Base-by-base conservation (phyloP, 352 stramenopile genomes). In the Saprolegnia parasitica region DNA sequence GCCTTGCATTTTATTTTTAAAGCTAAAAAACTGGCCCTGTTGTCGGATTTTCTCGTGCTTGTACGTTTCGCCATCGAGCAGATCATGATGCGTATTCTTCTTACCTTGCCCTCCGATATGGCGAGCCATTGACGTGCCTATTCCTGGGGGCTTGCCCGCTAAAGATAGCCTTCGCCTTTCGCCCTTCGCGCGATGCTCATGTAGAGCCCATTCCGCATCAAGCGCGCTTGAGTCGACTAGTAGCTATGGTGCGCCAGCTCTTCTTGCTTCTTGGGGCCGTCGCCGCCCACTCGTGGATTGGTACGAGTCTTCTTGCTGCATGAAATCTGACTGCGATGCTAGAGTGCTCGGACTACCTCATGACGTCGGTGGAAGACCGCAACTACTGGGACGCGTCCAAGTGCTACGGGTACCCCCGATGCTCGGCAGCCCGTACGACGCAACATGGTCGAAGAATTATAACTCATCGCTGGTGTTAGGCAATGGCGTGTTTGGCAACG, bases 281-380 rank as follows among this genome's bases (percentile, higher is more conserved):
- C 20, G 21, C 20, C 4, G 39, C 35, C 16, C 58, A 67, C 23
- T 54, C 58, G 40, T 67, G 58, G 58, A 67, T 67, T 32, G 58
- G 40, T 67, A 67, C 15, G 9, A 32, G 13, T 62, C 35, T 62
- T 45, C 3, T 5, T 62, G 23, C 35, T 40, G 18, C 24, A 56
- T 57, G 37, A 5, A 50, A 24, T 18, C 60, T 15, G 3, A 72
- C 75, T 26, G 77, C 68, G 47, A 77, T 71, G 68, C 56, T 78
- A 47, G 76, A 81, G 62, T 81, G 76, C 65, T 76, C 76, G 47
- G 71, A 81, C 71, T 81, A 81, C 57, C 56, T 65, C 32, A 68
- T 79, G 11, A 61, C 54, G 6, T 57, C 65, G 9, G 58, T 39
- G 47, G 64, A 57, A 1, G 68, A 65, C 47, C 66, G 52, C 20